Percentiles rank a stretch among this genome's conserved stretches.
Evolutionary conservation across 495 filamentous ascomycete species (phyloP).

Genomic region (Penicillium odoratum): DNA sequence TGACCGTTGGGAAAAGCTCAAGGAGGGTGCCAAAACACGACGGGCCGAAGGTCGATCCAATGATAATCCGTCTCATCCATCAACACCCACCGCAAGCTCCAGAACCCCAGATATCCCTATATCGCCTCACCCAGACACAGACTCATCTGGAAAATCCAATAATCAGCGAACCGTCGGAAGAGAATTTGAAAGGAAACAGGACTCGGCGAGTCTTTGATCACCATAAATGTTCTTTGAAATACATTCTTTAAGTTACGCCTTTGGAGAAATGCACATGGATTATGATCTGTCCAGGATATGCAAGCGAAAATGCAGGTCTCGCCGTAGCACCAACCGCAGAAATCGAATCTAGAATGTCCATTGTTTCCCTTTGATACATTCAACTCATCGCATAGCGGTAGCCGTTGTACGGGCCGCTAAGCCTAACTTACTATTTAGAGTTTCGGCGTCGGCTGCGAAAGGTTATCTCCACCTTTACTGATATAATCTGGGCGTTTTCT

Average conservation of each 20-base stretch:
- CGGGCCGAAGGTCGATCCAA: slow-evolving; percentile 25
- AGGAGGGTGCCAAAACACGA: slow-evolving; percentile 73
- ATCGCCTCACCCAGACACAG: slow-evolving; percentile 16
- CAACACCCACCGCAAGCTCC: slow-evolving; percentile 3
- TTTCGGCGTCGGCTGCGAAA: too few species aligned
- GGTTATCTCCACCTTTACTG: too few species aligned
- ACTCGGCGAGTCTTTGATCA: not conserved
- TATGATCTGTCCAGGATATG: not conserved
- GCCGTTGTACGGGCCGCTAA: too few species aligned
- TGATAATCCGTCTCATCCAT: slow-evolving; percentile 16
- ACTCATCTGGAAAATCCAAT: slow-evolving; percentile 4
- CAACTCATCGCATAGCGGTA: too few species aligned
- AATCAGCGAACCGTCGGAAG: not conserved
- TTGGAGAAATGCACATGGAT: not conserved
- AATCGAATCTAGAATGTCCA: too few species aligned
- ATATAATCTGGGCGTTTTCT: too few species aligned
- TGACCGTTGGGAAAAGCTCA: slow-evolving; percentile 81
- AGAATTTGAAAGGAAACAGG: not conserved
- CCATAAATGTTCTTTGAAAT: not conserved
- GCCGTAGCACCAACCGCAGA: too few species aligned
- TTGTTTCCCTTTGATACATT: too few species aligned
- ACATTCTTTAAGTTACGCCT: not conserved
- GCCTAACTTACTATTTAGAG: too few species aligned
- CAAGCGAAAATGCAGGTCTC: too few species aligned
- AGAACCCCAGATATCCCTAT: slow-evolving; percentile 11